Evolutionary conservation across 768 basidiomycete genomes (phyloP).

Genomic region (Harrya chromipes): DNA sequence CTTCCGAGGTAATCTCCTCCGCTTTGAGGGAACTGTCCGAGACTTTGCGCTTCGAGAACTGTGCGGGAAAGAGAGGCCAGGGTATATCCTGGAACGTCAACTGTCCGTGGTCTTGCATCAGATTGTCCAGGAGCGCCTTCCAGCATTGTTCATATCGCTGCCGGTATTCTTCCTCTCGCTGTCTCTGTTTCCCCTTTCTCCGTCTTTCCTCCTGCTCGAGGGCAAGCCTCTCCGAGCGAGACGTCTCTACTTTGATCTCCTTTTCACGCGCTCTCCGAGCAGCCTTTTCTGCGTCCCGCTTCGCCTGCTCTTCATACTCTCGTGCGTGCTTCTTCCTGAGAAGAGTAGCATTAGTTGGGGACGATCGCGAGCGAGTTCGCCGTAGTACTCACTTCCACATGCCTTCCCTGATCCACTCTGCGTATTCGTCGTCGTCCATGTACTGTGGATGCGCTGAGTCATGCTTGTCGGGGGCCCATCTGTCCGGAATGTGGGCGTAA

Average conservation of each 20-base stretch:
- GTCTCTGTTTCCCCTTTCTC: constrained; percentile 46
- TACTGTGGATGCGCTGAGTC: constrained; percentile 38
- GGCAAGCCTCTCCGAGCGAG: constrained; percentile 46
- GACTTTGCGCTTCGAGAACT: constrained; percentile 18
- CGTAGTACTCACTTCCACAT: constrained; percentile 70
- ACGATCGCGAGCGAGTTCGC: neutral
- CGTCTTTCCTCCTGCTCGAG: constrained; percentile 51
- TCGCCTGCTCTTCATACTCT: constrained; percentile 61
- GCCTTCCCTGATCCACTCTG: constrained; percentile 79
- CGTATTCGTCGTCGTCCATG: constrained; percentile 87
- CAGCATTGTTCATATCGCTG: constrained; percentile 57
- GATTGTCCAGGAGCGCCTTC: constrained; percentile 44
- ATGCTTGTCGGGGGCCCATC: constrained; percentile 53
- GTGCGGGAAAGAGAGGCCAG: constrained; percentile 56
- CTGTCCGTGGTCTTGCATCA: constrained; percentile 18
- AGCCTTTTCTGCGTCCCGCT: constrained; percentile 49
- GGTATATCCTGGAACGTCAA: constrained; percentile 63
- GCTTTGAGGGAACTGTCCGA: constrained; percentile 22
- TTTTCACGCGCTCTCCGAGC: constrained; percentile 55
- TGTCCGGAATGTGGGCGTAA: constrained; percentile 68
- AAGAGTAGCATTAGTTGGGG: constrained; percentile 1
- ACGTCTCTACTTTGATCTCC: constrained; percentile 51
- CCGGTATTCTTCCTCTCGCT: constrained; percentile 43
- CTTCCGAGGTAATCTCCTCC: constrained; percentile 54
- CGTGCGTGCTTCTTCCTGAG: constrained; percentile 63